Base-by-base conservation (phyloP, 306 rosid genomes). In the Castanea mollissima region DNA sequence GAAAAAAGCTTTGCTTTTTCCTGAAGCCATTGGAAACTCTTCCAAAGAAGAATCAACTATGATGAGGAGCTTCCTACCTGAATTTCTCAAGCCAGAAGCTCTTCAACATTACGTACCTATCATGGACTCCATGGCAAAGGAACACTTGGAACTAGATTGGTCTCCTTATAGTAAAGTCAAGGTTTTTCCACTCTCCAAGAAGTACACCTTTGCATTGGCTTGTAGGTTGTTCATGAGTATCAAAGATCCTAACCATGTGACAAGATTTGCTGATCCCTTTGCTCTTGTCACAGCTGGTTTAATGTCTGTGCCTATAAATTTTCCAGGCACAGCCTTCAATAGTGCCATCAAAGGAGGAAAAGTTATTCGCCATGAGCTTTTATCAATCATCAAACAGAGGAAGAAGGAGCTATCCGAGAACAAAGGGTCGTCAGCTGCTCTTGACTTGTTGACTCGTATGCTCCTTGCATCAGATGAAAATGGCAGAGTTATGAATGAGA, bases 271-370 rank as follows among this genome's bases (percentile, higher is more conserved):
- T 4, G 7, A 63, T 63, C 41, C 41, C 69, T 29, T 63, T 19
- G 18, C 10, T 63, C 20, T 63, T 27, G 69, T 63, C 6, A 13
- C 74, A 0, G 20, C 81, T 0, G 85, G 85, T 23, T 55, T 72
- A 19, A 27, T 29, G 8, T 41, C 78, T 6, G 4, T 64, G 44
- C 85, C 82, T 0, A 65, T 82, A 6, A 38, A 82, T 65, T 2
- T 82, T 4, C 85, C 85, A 0, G 85, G 82, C 11, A 77, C 85
- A 31, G 55, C 15, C 6, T 77, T 71, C 3, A 64, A 44, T 21
- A 34, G 71, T 0, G 82, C 82, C 5, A 29, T 77, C 6, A 18
- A 2, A 41, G 68, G 35, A 4, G 46, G 81, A 7, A 44, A 13
- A 81, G n/a, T 41, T 6, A 13, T 73, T 46, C 29, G 49, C 58